A percentile compares a stretch with the other conserved stretches of the same genome.
Evolutionary conservation across 2,329 filamentous ascomycete genomes (phyloP).

Genomic region (Penicillium paneum): DNA sequence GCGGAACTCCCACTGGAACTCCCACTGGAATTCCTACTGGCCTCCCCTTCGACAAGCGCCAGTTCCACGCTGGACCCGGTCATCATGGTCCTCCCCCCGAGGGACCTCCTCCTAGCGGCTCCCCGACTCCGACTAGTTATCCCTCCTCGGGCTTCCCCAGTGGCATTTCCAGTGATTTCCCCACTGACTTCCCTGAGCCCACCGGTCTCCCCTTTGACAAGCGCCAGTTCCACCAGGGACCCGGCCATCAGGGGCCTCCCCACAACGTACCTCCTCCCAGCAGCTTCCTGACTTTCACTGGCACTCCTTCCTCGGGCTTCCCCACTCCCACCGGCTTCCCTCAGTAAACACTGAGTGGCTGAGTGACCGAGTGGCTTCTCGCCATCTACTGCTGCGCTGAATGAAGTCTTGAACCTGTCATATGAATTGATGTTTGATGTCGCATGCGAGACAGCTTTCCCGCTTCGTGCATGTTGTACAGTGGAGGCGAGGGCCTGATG

Average conservation of each 20-base stretch:
- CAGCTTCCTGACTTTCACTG: background rate
- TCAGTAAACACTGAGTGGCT: background rate
- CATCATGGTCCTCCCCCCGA: background rate
- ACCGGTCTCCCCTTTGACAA: background rate
- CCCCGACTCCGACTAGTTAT: background rate
- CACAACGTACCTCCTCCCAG: background rate
- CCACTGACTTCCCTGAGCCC: background rate
- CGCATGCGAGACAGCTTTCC: background rate
- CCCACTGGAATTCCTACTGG: background rate
- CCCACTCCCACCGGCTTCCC: background rate
- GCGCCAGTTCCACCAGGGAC: background rate
- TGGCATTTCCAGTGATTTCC: background rate
- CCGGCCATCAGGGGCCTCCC: background rate
- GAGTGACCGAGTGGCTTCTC: background rate
- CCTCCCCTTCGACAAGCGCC: conserved; percentile 1
- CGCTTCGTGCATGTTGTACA: background rate
- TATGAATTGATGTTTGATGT: background rate
- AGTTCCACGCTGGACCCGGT: background rate
- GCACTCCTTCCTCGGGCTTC: background rate
- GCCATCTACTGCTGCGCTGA: background rate
- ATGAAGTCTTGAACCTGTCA: background rate
- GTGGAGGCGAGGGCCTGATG: background rate
- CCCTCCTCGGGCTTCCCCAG: background rate
- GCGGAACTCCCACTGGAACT: background rate
- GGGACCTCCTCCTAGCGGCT: background rate